Base-by-base conservation (phyloP, 805 yeast species). In the Huiozyma naganishii region DNA sequence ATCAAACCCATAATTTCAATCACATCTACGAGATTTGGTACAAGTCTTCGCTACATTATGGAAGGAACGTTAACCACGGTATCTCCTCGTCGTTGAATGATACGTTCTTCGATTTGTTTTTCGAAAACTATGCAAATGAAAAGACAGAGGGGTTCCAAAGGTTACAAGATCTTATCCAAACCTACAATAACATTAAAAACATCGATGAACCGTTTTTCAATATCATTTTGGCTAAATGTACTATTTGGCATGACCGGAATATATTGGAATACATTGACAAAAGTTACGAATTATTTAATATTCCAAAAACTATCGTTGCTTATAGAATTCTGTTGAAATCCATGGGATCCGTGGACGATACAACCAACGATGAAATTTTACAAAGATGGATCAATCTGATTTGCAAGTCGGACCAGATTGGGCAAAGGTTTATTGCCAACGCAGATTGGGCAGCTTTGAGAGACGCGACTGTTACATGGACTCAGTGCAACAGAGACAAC, bases 401-500 rank as follows among this genome's bases (percentile, higher is more conserved):
- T 36, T 40, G 49, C 35, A 71, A 76, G 49, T 78, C 80, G 46
- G 74, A 72, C 32, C 63, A 62, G 39, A 71, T 69, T 41, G 77
- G 78, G 8, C 76, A 74, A 62, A 65, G 62, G 35, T 81, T 79
- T 57, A 79, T 83, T 52, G 88, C 90, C 6, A 79, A 77, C 58
- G 90, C 92, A 8, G 90, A 83, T 64, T 83, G 90, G 90, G 81
- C 85, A 35, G 83, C 90, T 2, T 62, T 84, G 45, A 76, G 89
- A 66, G 88, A 80, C 59, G 85, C 90, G 17, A 83, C 92, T 6
- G 61, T 63, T 7, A 61, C 66, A 5, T 63, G 65, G 65, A 55
- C 65, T 23, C 65, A 61, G 45, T 46, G 45, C 7, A 46, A 56
- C 35, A 39, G 48, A 23, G 52, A 50, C 30, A 42, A 37, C 34